Base-by-base conservation (phyloP, 768 basidiomycete genomes). In the Mycena haematopus region DNA sequence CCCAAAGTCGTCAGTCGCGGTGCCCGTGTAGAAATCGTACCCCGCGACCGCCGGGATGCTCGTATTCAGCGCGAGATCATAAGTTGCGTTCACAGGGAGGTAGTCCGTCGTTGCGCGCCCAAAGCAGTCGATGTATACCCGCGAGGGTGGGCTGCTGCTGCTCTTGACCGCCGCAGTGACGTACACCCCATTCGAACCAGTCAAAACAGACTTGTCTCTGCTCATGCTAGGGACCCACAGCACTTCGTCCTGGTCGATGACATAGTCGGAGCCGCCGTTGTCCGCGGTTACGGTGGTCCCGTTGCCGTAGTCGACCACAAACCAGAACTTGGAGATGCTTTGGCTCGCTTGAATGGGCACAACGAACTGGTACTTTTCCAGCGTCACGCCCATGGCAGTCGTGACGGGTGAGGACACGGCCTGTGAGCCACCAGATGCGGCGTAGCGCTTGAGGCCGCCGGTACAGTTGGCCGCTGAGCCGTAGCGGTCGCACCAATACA, bases 21-120 rank as follows among this genome's bases (percentile, higher is more conserved):
- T 51, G 3, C 49, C 61, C 22, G 66, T 22, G 65, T 82, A 82
- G 45, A 79, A 77, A 36, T 74, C 70, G 66, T 79, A 79, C n/a
- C 76, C 77, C 17, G 59, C 66, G 2, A 71, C 51, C n/a, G 74
- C 52, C 3, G 75, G 64, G 29, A 72, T 65, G 25, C 71, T 68
- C 14, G 55, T 67, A 69, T 77, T 76, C 31, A 67, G 64, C 7
- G 65, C 38, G 31, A 78, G 67, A 33, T 77, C 76, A 35, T 74
- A 64, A 27, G 75, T 74, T 46, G 56, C 62, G 62, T 72, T 72
- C 52, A 74, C 70, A 8, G 76, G 65, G 63, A 76, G 72, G 58
- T 69, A 68, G 62, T 69, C 62, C 22, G 76, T 67, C 17, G 78
- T 73, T 3, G 74, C 68, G 56, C 78, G 74, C 21, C 69, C 75